These are phyloP conservation scores for Leucogyrophana mollusca DNA, from an alignment of 768 basidiomycete species.

Conservation along the genomic window DNA sequence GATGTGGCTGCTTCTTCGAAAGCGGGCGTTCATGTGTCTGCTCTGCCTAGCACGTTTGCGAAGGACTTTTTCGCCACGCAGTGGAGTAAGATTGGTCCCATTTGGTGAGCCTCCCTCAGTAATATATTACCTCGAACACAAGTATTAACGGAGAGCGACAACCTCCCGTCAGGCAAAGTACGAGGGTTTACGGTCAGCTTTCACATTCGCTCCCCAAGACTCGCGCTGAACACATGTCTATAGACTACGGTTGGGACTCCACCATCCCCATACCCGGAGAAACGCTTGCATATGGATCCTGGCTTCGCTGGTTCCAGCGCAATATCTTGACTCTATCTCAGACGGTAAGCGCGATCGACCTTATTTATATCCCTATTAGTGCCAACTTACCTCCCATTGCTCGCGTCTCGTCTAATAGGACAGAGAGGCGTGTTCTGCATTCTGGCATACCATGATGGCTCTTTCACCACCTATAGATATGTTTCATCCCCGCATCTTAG, in stretches of 20 bases:
- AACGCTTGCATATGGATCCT: constrained; percentile 5
- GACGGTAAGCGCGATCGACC: constrained; percentile 1
- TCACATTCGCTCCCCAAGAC: neutral
- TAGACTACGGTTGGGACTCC: constrained; percentile 15
- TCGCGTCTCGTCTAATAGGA: constrained; percentile 9
- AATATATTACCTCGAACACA: too few relatives aligned
- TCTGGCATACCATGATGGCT: constrained; percentile 11
- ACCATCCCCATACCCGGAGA: constrained; percentile 13
- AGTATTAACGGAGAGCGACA: too few relatives aligned
- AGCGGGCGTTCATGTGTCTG: constrained; percentile 34
- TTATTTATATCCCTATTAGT: neutral
- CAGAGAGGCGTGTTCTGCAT: constrained; percentile 7
- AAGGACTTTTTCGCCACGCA: constrained; percentile 14
- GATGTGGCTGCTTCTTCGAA: neutral
- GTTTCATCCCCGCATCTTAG: constrained; percentile 16
- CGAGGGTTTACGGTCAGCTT: constrained; percentile 6
- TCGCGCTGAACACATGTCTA: neutral
- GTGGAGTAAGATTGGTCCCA: constrained; percentile 10
- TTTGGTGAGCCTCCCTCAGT: constrained; percentile 1
- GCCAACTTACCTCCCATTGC: neutral
- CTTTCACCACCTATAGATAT: constrained; percentile 14
- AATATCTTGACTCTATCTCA: constrained; percentile 8
- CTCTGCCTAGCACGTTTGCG: constrained; percentile 7
- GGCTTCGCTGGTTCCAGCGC: constrained; percentile 2
- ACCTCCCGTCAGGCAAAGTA: constrained; percentile 9